Evolutionary conservation across 495 filamentous ascomycete species (phyloP).

Genomic region (Schizothecium vesticola): DNA sequence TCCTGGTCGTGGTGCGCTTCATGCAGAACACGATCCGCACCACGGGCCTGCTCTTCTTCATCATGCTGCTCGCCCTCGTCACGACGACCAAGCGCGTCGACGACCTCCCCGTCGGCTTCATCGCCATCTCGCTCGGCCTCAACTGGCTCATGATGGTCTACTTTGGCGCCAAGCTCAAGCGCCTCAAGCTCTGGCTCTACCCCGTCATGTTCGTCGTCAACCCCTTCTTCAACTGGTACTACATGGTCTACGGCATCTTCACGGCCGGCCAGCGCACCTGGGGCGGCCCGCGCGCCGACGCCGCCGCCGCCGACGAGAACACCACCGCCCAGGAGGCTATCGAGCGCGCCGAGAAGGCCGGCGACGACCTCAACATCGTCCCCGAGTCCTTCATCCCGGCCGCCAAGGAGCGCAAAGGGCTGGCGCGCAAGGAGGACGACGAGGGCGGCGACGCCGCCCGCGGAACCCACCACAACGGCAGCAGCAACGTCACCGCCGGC

Average conservation of each 20-base stretch:
- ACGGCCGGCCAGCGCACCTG: slow-evolving; percentile 94
- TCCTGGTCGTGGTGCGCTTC: slow-evolving; percentile 83
- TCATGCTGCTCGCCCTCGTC: slow-evolving; percentile 82
- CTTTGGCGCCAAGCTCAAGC: slow-evolving; percentile 78
- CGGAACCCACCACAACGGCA: no score
- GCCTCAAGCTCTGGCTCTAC: slow-evolving; percentile 92
- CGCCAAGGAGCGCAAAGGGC: slow-evolving; percentile 41
- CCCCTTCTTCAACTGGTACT: slow-evolving; percentile 97
- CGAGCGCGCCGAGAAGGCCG: slow-evolving; percentile 68
- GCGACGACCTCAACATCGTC: slow-evolving; percentile 88
- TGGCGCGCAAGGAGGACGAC: slow-evolving; percentile 32
- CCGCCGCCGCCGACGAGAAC: slow-evolving; percentile 69
- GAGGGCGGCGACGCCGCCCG: slow-evolving; percentile 26
- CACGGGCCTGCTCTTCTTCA: slow-evolving; percentile 91
- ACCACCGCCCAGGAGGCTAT: slow-evolving; percentile 82
- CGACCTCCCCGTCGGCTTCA: slow-evolving; percentile 88
- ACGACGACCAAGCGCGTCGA: slow-evolving; percentile 73
- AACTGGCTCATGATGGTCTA: slow-evolving; percentile 98
- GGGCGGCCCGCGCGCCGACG: slow-evolving; percentile 93
- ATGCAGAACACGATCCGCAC: slow-evolving; percentile 97
- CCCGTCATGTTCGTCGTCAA: slow-evolving; percentile 94
- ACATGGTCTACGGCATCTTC: slow-evolving; percentile 85
- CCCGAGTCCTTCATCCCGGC: slow-evolving; percentile 83
- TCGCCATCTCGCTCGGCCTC: slow-evolving; percentile 87
- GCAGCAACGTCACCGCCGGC: background rate